Base-by-base conservation (phyloP, 2,329 filamentous ascomycete species). In the Trichoderma breve region DNA sequence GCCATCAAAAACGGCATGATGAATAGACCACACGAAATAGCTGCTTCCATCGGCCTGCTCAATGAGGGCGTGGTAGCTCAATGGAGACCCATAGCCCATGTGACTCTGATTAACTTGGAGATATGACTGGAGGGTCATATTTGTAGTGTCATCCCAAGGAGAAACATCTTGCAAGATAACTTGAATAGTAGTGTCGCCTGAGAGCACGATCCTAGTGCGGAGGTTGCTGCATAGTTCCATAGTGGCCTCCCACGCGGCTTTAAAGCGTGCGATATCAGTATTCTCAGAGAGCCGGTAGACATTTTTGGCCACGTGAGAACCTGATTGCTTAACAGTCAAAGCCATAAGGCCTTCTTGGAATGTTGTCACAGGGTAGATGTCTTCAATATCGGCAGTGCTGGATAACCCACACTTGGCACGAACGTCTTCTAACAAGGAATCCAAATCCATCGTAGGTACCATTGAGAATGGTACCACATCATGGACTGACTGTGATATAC, bases 271-370 rank as follows among this genome's bases (percentile, higher is more conserved):
- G 18, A 74, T 5, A 3, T 77, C 68, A 14, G 72, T 24, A 5
- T 51, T 14, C 0, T 26, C 24, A 1, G 73, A 55, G 3, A 77
- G 47, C 6, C 61, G 62, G 57, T 74, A 73, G 7, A 73, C 64
- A 28, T 71, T 68, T 15, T 75, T 72, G 6, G 72, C 72, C 1
- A 74, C 71, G 47, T 77, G 77, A 32, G 74, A 74, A 4, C 76
- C 76, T 0, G 76, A 72, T 2, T 75, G 73, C n/a, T 76, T 77
- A 4, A 76, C 72, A 5, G 75, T 63, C 28, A 77, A 66, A 2
- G 74, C 76, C 63, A 84, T 77, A 1, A 84, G 76, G 4, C 80
- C 81, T 73, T 81, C 81, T 67, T 84, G 82, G 3, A 83, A 75
- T 6, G 78, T 74, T n/a, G 80, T 81, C 73, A 79, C 80, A 4